These are phyloP conservation scores for Suillus subaureus DNA, from an alignment of 768 basidiomycete species.

Conservation along the genomic window DNA sequence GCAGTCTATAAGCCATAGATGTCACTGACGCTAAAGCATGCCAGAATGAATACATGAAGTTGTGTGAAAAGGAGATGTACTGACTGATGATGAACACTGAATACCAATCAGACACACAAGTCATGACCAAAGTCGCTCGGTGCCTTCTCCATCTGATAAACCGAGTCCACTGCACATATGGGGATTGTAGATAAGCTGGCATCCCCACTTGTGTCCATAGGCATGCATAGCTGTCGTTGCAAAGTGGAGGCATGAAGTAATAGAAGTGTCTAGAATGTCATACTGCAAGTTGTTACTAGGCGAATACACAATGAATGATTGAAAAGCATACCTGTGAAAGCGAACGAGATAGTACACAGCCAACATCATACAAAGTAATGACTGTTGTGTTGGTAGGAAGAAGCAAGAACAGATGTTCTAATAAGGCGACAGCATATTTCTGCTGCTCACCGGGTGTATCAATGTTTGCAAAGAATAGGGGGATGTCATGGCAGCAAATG, in stretches of 20 bases:
- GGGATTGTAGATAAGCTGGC: slow-evolving; percentile 31
- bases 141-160: slow-evolving; percentile 15
- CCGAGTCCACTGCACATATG: slow-evolving; percentile 12
- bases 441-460: slow-evolving; percentile 41
- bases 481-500: slow-evolving; percentile 41
- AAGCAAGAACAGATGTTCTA: slow-evolving; percentile 30
- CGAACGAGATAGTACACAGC: slow-evolving; percentile 34
- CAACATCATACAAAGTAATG: slow-evolving; percentile 34
- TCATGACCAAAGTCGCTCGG: slow-evolving; percentile 34
- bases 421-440: slow-evolving; percentile 38
- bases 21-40: slow-evolving; percentile 19
- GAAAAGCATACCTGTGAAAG: slow-evolving; percentile 26
- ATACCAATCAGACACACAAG: slow-evolving; percentile 38
- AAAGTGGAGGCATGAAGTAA: slow-evolving; percentile 25
- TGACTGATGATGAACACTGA: slow-evolving; percentile 34
- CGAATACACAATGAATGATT: not conserved
- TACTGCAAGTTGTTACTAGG: not conserved
- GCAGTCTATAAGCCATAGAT: slow-evolving; percentile 38
- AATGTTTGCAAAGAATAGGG: slow-evolving; percentile 40
- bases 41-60: not conserved
- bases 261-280: slow-evolving; percentile 4
- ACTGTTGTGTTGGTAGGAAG: slow-evolving; percentile 34
- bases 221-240: slow-evolving; percentile 42
- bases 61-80: slow-evolving; percentile 12
- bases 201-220: slow-evolving; percentile 40